Evolutionary conservation across 495 filamentous ascomycete genomes (phyloP), one percentile per base, ranked within the genome.

Genomic region (Aspergillus hancockii): DNA sequence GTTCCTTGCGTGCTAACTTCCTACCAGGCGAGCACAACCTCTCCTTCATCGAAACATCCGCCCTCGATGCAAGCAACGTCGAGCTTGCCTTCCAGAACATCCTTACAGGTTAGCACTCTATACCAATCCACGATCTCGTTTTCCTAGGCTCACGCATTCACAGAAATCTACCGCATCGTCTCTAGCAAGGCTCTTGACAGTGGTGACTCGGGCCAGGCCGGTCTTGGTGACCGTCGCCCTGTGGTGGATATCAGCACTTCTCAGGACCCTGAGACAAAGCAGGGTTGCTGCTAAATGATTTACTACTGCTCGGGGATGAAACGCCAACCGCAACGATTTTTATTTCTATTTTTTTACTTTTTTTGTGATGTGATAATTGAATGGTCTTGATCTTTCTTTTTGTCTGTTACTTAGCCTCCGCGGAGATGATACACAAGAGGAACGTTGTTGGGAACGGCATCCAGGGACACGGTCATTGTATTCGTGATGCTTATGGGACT

Each of bases 71-170:
- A 63, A 98, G 91, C 81, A 99, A 99, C 71, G 95, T 99, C 60
- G 95, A 99, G 81, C 88, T 99, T 69, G 94, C 95, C 55, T 99
- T 99, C 85, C 94, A 98, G 76, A 98, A 98, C 74, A 98, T 98
- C 71, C 83, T 99, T 71, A 98, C 95, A 73, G 95, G 94, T 97
- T 81, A 49, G 85, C 75, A 2, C 12, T 32, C 18, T 13, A 14
- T 21, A n/a, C n/a, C 16, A 16, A 16, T n/a, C 46, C 31, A 38
- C 40, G 8, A 32, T n/a, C 23, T 8, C 7, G 14, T 40, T 31
- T 31, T 59, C 49, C n/a, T 59, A 34, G 54, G 41, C 16, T 36
- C 55, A 12, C 40, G 30, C 34, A 18, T 19, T 19, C n/a, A 49
- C 43, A 98, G 95, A 98, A 83, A 99, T 99, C 79, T 99, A 98